Evolutionary conservation across 306 rosid genomes (phyloP), one percentile per base, ranked within the genome.

Genomic region (Cucumis cinereus): DNA sequence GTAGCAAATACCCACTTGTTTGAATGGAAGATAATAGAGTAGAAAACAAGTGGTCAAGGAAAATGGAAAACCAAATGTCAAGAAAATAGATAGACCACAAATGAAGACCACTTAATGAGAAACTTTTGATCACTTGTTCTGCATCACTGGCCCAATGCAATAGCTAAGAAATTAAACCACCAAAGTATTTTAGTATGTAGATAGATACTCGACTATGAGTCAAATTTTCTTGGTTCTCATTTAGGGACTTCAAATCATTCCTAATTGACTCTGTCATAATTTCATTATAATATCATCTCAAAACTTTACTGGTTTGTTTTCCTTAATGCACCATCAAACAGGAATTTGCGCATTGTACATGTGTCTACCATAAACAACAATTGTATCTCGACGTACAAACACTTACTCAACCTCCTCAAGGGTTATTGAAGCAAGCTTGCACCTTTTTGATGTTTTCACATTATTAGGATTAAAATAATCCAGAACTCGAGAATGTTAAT

Each of bases 21-120:
- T 50, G 60, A 72, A 52, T 50, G 60, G 75, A 71, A 15, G 24
- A 71, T 47, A 26, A 16, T 71, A 71, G 26, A 71, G 59, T 49
- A 16, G 76, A 50, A 30, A 71, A 50, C 43, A 24, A 71, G 26
- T 70, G 57, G 57, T 71, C 43, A 16, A 71, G 76, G 76, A 71
- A 26, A 71, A 49, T 3, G 9, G 24, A 3, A 49, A 49, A 50
- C 23, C 17, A 49, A 71, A 72, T 28, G 41, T 7, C 76, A 14
- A 50, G 76, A 50, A 72, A 28, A 49, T 70, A 49, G 36, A 50
- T 28, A 49, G 60, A 17, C 76, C 60, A 26, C 49, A 71, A 72
- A 26, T 4, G 35, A 50, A 9, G 10, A 16, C 76, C 23, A 50
- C 35, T 12, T 4, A 28, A 72, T 47, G 26, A 72, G 58, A 49